Conservation (phyloP, 1,284 basidiomycete species). For the Golubevia sp. region DNA sequence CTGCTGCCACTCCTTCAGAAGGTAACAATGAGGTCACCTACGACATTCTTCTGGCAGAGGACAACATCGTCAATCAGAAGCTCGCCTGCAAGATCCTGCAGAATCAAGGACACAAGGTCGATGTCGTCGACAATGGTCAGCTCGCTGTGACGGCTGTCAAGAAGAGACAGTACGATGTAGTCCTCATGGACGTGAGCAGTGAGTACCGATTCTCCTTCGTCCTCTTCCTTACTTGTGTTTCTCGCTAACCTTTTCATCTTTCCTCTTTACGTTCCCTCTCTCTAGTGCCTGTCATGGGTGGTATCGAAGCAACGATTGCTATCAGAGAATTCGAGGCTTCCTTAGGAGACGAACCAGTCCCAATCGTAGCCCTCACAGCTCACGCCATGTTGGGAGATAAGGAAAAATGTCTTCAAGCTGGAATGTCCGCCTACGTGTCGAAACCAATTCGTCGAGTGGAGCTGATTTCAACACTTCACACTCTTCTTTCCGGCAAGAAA, state of each 20-base stretch:
- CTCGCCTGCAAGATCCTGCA: conserved; percentile 95
- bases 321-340: conserved; percentile 75
- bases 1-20: conserved; percentile 80
- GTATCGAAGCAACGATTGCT: conserved; percentile 71
- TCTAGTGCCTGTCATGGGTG: conserved; percentile 73
- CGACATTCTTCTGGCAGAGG: conserved; percentile 95
- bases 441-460: conserved; percentile 54
- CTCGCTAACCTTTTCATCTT: not conserved
- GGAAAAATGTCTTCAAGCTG: conserved; percentile 52
- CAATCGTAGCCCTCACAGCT: conserved; percentile 93
- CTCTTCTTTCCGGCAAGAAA: conserved; percentile 35
- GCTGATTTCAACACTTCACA: conserved; percentile 47
- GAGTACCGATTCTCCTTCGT: conserved; percentile 1
- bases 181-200: conserved; percentile 81
- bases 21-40: conserved; percentile 79
- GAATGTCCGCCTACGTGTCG: conserved; percentile 53
- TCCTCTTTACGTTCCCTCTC: conserved; percentile 49
- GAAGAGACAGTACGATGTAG: conserved; percentile 70
- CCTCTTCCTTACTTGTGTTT: not conserved
- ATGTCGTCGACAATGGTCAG: conserved; percentile 96
- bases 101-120: conserved; percentile 92
- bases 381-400: conserved; percentile 68
- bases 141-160: conserved; percentile 88
- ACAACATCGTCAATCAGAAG: conserved; percentile 97
- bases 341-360: conserved; percentile 74